Conservation (phyloP, 495 filamentous ascomycete genomes). For the Filosporella fistucella region DNA sequence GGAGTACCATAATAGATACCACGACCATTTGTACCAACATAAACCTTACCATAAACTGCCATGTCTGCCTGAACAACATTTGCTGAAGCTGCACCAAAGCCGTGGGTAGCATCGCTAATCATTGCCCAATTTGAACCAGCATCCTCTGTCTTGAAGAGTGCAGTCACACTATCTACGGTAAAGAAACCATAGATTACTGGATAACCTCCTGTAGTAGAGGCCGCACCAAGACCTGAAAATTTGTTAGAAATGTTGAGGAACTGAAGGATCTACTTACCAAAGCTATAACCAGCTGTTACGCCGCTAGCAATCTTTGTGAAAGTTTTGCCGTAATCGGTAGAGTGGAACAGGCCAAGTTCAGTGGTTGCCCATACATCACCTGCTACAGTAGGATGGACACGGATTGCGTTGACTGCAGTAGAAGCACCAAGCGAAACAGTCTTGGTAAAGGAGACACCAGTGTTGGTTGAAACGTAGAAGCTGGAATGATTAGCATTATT, state of each 20-base stretch:
- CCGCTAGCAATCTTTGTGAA: conserved; percentile 32
- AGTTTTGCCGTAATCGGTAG: conserved; percentile 41
- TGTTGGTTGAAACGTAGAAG: conserved; percentile 25
- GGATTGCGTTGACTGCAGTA: conserved; percentile 38
- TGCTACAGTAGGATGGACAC: conserved; percentile 40
- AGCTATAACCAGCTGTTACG: conserved; percentile 2
- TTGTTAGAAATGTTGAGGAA: not conserved
- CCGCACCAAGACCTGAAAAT: conserved; percentile 13
- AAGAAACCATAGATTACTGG: conserved; percentile 13
- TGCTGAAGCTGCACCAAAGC: conserved; percentile 42
- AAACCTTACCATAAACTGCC: conserved; percentile 46
- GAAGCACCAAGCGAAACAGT: conserved; percentile 28
- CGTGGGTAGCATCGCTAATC: conserved; percentile 44
- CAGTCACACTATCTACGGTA: conserved; percentile 3
- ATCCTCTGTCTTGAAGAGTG: conserved; percentile 46
- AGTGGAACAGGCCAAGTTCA: conserved; percentile 45
- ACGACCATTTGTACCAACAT: conserved; percentile 54
- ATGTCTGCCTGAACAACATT: conserved; percentile 43
- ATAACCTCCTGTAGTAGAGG: conserved; percentile 4
- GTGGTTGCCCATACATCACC: conserved; percentile 52
- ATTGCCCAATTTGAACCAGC: conserved; percentile 45
- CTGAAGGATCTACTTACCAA: not conserved
- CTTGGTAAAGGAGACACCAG: conserved; percentile 37
- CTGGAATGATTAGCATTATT: conserved; percentile 3
- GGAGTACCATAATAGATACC: conserved; percentile 44